Percentiles rank a stretch among this genome's conserved stretches.
Evolutionary conservation across 257 asterid genomes (phyloP).

Genomic region (Anisodus acutangulus): DNA sequence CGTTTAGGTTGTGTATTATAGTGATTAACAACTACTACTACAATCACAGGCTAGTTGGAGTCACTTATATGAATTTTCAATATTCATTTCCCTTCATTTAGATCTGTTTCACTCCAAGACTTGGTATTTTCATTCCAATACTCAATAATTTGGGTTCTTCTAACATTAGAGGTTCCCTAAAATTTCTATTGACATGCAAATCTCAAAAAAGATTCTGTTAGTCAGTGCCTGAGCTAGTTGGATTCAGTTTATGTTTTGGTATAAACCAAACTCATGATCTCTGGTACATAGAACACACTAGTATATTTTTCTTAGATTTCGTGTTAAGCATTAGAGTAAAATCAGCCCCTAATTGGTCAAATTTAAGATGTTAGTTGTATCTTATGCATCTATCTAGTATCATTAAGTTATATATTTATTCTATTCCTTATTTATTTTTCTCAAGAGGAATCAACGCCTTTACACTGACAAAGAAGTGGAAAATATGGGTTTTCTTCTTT

Average conservation of each 20-base stretch:
- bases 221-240: not conserved
- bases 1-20: not conserved
- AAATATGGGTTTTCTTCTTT: conserved; percentile 6
- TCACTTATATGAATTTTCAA: not conserved
- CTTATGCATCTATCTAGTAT: not conserved
- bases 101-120: not conserved
- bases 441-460: not conserved
- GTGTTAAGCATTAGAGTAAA: not conserved
- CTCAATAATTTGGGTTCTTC: not conserved
- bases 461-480: not conserved
- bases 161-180: not conserved
- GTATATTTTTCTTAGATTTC: not conserved
- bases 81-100: conserved; percentile 9
- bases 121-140: not conserved
- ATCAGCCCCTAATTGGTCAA: conserved; percentile 15
- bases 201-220: not conserved
- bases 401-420: conserved; percentile 10
- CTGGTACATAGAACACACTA: not conserved
- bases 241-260: not conserved
- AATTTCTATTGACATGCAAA: not conserved
- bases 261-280: conserved; percentile 8
- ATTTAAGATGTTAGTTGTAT: conserved; percentile 7
- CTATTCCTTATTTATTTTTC: conserved; percentile 3
- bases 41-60: conserved; percentile 9
- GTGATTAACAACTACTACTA: not conserved